Conservation (phyloP, 495 filamentous ascomycete genomes). For the Penicillium crystallinum region DNA sequence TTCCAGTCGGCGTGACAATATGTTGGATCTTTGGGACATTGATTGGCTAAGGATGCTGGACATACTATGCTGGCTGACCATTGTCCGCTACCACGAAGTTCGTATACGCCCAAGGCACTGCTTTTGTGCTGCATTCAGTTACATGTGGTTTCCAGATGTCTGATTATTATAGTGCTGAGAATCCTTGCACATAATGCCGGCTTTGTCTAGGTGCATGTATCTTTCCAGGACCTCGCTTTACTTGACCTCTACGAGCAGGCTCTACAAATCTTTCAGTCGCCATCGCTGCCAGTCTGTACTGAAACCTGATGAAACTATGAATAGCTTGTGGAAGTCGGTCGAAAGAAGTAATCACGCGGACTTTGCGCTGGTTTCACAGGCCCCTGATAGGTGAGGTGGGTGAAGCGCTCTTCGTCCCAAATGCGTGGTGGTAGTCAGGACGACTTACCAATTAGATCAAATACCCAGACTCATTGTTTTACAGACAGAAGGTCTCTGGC, state of each 20-base stretch:
- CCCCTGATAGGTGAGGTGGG: too few relatives aligned
- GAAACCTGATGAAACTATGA: too few relatives aligned
- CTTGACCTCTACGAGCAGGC: neutral
- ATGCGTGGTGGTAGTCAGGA: too few relatives aligned
- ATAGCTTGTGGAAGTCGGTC: too few relatives aligned
- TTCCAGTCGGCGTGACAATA: neutral
- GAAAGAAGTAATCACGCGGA: too few relatives aligned
- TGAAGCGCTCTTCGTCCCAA: too few relatives aligned
- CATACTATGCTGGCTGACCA: neutral
- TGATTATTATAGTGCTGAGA: neutral
- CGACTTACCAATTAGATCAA: too few relatives aligned
- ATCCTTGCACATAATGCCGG: neutral
- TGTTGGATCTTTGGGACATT: neutral
- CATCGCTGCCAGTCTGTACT: too few relatives aligned
- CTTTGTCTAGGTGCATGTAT: neutral
- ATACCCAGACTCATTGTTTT: too few relatives aligned
- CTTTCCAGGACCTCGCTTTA: neutral
- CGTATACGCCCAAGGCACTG: neutral
- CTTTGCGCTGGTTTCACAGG: too few relatives aligned
- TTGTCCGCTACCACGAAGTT: neutral
- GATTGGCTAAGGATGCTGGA: neutral
- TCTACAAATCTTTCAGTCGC: too few relatives aligned
- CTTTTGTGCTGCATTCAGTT: neutral
- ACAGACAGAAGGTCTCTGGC: too few relatives aligned
- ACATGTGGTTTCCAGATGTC: neutral